A percentile compares a stretch with the other conserved stretches of the same genome.
phyloP scores from a whole-genome alignment of 1,139 yeast genomes.

The Pichia sp. region DNA sequence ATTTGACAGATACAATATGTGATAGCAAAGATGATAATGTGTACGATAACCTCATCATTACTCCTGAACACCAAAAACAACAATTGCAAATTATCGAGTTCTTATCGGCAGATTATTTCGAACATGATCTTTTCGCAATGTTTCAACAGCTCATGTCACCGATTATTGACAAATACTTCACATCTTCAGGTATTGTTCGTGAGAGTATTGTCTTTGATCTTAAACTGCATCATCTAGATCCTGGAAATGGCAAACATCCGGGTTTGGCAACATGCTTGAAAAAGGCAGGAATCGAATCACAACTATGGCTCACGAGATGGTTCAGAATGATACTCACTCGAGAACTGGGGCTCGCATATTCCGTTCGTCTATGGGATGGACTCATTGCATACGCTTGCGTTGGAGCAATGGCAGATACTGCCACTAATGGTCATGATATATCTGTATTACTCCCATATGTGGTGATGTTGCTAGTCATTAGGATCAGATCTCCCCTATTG shows the following conservation, averaged over 20 bases:
- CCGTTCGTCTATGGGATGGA: constrained; percentile 52
- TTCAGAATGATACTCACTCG: constrained; percentile 50
- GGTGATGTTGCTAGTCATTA: constrained; percentile 44
- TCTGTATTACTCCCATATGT: constrained; percentile 43
- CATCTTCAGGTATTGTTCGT: constrained; percentile 17
- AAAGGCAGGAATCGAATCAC: constrained; percentile 44
- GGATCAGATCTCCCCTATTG: constrained; percentile 31
- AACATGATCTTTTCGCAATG: constrained; percentile 41
- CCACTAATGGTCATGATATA: constrained; percentile 16
- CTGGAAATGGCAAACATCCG: constrained; percentile 29
- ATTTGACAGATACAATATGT: not conserved
- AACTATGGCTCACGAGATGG: constrained; percentile 64
- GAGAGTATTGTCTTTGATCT: constrained; percentile 41
- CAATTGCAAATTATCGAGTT: constrained; percentile 26
- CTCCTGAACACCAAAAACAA: not conserved
- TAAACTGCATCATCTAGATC: constrained; percentile 32
- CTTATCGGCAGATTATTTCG: constrained; percentile 33
- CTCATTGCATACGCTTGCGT: constrained; percentile 33
- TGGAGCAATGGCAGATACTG: constrained; percentile 8
- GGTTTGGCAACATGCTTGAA: constrained; percentile 33
- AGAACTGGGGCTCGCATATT: constrained; percentile 47
- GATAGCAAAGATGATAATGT: not conserved
- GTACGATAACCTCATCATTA: not conserved
- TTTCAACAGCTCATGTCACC: constrained; percentile 38
- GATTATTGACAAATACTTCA: constrained; percentile 36